phyloP scores from a whole-genome alignment of 352 stramenopile genomes.

The Phytophthora melonis region DNA sequence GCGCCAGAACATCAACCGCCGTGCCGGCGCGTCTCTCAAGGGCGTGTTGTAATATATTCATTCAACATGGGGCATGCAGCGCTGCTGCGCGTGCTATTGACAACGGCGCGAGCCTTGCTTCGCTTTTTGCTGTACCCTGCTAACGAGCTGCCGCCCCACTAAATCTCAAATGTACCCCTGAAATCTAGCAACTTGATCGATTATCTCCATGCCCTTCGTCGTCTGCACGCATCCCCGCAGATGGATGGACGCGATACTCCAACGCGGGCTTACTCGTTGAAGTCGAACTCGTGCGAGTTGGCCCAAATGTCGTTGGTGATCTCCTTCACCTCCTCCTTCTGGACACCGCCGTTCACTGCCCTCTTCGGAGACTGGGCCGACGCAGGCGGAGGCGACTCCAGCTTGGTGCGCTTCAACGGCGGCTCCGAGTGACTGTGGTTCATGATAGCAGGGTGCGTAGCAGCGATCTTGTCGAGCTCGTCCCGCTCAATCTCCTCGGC shows the following conservation, averaged over 20 bases:
- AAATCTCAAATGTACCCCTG: constrained; percentile 37
- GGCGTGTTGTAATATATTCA: constrained; percentile 71
- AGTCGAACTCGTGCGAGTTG: constrained; percentile 84
- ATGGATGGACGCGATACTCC: not conserved
- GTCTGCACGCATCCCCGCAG: not conserved
- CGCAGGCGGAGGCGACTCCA: constrained; percentile 24
- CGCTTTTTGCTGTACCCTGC: constrained; percentile 8
- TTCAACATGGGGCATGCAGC: not conserved
- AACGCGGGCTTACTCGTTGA: constrained; percentile 42
- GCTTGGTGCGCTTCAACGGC: constrained; percentile 40
- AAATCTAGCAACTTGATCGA: constrained; percentile 30
- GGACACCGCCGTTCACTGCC: constrained; percentile 35
- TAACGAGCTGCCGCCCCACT: constrained; percentile 18
- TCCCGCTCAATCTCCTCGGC: constrained; percentile 38
- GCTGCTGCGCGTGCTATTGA: constrained; percentile 19
- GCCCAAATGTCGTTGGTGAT: constrained; percentile 85
- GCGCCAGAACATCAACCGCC: constrained; percentile 83
- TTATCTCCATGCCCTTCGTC: constrained; percentile 18
- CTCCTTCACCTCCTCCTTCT: constrained; percentile 63
- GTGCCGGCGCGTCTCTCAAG: constrained; percentile 81
- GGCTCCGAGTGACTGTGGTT: constrained; percentile 6
- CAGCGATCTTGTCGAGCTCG: constrained; percentile 22
- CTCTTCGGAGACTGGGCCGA: constrained; percentile 41
- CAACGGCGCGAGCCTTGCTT: not conserved
- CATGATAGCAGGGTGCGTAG: not conserved